Evolutionary conservation across 306 rosid species (phyloP), one percentile per base, ranked within the genome.

Genomic region (Geum urbanum): DNA sequence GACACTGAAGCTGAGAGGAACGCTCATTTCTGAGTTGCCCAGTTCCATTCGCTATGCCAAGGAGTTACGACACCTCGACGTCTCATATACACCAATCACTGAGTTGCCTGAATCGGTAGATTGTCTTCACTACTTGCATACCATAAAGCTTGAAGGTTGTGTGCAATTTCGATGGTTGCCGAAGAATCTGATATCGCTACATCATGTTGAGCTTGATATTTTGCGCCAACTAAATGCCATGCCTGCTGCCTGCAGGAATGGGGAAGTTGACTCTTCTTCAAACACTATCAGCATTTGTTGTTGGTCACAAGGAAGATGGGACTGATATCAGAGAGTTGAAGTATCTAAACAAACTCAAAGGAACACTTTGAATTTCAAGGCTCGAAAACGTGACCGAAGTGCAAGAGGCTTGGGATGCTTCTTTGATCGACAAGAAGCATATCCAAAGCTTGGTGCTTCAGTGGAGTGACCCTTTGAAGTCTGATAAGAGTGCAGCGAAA

Each of bases 211-310:
- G 8, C 62, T 75, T 15, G 79, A 75, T 43, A 20, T 75, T 16
- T 5, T 58, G 15, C 7, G 78, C 41, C 61, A 49, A n/a, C n/a
- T n/a, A n/a, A n/a, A n/a, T n/a, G 48, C 47, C 13, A 70, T 71
- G 80, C 76, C 76, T 0, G 14, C 44, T 6, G 5, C 39, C 8
- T 63, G 9, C 47, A 44, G 2, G 9, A 1, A 6, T 76, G 53
- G 76, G 80, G 49, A 48, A 35, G 8, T 64, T 71, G 39, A 64
- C 72, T n/a, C 46, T 54, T 9, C 76, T 70, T 64, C 76, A 55
- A 9, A 64, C 61, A 63, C 11, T 76, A 72, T 55, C 76, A 2
- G 80, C 72, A 47, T 76, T 63, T 48, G 45, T 76, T 27, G 80
- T 70, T 63, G 80, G 72, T 9, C 66, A 5, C 45, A 55, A 47